Conservation (phyloP, 2,329 filamentous ascomycete genomes). For the Pyrenochaeta sp. region DNA sequence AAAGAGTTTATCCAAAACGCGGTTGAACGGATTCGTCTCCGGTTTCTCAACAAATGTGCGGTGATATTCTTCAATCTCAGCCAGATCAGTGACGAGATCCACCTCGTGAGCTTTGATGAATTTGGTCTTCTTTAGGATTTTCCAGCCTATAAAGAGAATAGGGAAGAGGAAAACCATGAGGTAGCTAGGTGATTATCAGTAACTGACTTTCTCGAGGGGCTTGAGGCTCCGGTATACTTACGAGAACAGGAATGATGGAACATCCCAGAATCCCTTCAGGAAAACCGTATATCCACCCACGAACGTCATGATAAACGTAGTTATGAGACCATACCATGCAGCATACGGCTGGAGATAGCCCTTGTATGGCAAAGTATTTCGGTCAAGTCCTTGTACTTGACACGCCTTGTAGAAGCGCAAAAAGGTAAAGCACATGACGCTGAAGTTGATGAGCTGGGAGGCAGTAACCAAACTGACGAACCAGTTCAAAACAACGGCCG, state of each 20-base stretch:
- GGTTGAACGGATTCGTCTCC: slow-evolving; percentile 56
- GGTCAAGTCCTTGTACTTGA: slow-evolving; percentile 72
- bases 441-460: slow-evolving; percentile 63
- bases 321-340: slow-evolving; percentile 71
- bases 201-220: not conserved
- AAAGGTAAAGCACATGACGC: slow-evolving; percentile 72
- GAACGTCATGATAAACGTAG: slow-evolving; percentile 75
- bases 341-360: slow-evolving; percentile 75
- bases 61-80: slow-evolving; percentile 74
- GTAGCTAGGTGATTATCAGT: slow-evolving; percentile 56
- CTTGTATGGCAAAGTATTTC: slow-evolving; percentile 74
- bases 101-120: slow-evolving; percentile 66
- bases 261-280: slow-evolving; percentile 71
- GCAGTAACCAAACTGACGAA: slow-evolving; percentile 78
- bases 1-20: slow-evolving; percentile 57
- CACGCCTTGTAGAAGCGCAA: slow-evolving; percentile 76
- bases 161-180: slow-evolving; percentile 78
- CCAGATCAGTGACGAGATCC: slow-evolving; percentile 69
- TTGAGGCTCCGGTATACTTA: not conserved
- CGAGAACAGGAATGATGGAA: slow-evolving; percentile 77
- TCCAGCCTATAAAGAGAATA: slow-evolving; percentile 74
- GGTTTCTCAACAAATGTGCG: slow-evolving; percentile 64
- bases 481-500: slow-evolving; percentile 76
- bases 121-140: slow-evolving; percentile 71
- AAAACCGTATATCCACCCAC: slow-evolving; percentile 82